phyloP scores from a whole-genome alignment of 1,284 basidiomycete species.

The Apiotrichum mycotoxinovorans region DNA sequence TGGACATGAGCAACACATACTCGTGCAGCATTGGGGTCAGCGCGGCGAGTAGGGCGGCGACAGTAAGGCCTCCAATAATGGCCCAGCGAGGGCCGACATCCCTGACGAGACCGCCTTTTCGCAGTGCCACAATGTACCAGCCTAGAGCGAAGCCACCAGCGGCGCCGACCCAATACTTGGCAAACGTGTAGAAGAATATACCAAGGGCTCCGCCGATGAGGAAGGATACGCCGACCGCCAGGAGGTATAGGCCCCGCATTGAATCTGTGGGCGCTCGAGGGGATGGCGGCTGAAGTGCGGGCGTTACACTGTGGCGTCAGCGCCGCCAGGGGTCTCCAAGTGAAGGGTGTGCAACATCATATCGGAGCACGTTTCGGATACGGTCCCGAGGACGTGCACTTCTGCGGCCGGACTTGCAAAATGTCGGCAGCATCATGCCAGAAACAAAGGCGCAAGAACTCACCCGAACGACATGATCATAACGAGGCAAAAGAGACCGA shows the following conservation, averaged over 20 bases:
- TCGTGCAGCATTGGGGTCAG: conserved; percentile 71
- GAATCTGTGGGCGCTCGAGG: conserved; percentile 73
- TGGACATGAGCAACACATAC: conserved; percentile 73
- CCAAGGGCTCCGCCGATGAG: conserved; percentile 75
- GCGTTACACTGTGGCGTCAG: conserved; percentile 34
- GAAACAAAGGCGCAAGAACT: conserved; percentile 11
- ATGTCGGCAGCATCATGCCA: no score
- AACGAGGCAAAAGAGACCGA: conserved; percentile 77
- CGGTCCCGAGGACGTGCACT: background rate
- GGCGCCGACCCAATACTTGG: conserved; percentile 78
- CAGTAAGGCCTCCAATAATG: conserved; percentile 64
- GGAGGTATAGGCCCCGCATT: conserved; percentile 82
- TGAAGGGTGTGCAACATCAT: background rate
- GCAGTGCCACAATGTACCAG: conserved; percentile 81
- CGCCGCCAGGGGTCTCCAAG: background rate
- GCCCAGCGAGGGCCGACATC: conserved; percentile 76
- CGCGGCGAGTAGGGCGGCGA: conserved; percentile 60
- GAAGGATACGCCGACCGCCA: conserved; percentile 74
- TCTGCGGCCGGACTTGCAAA: no score
- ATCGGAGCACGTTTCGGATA: background rate
- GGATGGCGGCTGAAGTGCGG: conserved; percentile 54
- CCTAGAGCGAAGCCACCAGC: conserved; percentile 85
- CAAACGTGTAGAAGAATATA: conserved; percentile 81
- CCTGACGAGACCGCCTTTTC: conserved; percentile 73
- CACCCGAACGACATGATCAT: conserved; percentile 83